These are phyloP conservation scores for Calycina herbarum DNA, from an alignment of 2,329 filamentous ascomycete genomes.

Conservation along the genomic window DNA sequence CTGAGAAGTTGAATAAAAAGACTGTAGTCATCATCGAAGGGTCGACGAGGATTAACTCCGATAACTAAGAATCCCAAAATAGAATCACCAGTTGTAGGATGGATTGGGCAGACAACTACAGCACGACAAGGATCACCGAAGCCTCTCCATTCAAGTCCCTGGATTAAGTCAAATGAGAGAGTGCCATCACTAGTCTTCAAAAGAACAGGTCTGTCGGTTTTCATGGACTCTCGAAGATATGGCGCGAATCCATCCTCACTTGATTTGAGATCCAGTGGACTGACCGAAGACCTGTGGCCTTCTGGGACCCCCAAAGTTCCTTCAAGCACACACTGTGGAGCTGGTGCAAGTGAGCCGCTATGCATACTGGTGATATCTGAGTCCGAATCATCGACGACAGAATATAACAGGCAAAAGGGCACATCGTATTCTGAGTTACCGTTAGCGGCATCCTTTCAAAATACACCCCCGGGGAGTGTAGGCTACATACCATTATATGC, in stretches of 20 bases:
- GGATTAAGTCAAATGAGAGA: constrained; percentile 62
- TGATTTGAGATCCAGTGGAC: constrained; percentile 65
- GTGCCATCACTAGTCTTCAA: constrained; percentile 67
- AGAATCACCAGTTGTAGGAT: constrained; percentile 70
- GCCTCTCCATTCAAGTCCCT: constrained; percentile 68
- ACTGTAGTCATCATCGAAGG: constrained; percentile 78
- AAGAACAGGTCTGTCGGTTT: constrained; percentile 64
- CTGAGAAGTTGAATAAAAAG: constrained; percentile 75
- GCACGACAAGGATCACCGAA: constrained; percentile 69
- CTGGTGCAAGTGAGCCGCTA: constrained; percentile 62
- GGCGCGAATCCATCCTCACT: constrained; percentile 74
- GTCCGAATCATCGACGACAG: constrained; percentile 68
- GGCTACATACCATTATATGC: constrained; percentile 58
- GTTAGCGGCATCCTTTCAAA: constrained; percentile 12
- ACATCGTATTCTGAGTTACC: constrained; percentile 57
- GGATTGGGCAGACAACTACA: constrained; percentile 75
- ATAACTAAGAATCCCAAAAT: constrained; percentile 78
- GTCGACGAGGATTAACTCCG: constrained; percentile 74
- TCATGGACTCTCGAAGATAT: constrained; percentile 75
- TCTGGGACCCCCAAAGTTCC: constrained; percentile 68
- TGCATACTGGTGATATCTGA: constrained; percentile 72
- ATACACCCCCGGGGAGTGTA: background rate
- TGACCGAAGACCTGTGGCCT: constrained; percentile 60
- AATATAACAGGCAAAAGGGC: constrained; percentile 77
- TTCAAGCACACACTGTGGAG: constrained; percentile 68